Base-by-base conservation (phyloP, 257 asterid species). In the Ophiorrhiza pumila region DNA sequence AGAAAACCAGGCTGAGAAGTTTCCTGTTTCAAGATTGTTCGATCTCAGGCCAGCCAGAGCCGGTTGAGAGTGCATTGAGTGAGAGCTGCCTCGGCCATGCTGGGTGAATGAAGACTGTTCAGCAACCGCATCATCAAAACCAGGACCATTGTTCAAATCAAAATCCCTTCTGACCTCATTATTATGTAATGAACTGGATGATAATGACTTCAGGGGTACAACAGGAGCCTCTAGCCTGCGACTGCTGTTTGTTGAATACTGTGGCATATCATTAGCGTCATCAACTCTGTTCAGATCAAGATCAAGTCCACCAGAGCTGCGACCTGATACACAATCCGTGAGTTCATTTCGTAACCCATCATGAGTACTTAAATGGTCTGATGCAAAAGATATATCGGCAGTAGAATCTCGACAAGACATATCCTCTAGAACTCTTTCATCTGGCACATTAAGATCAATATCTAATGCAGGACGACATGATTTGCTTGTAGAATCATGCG, bases 1-100 rank as follows among this genome's bases (percentile, higher is more conserved):
- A 27, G 95, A 75, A 76, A 90, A 84, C 97, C 95, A 90, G 71
- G 97, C 83, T 29, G 97, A 80, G 84, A 84, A 87, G 74, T 58
- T 89, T 56, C 87, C 89, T 18, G 84, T 59, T 25, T 80, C 92
- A 9, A 80, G 79, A 76, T 72, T 80, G 79, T 71, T 84, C 69
- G 81, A 58, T 75, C 88, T 76, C 47, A 78, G 80, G 71, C 91
- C 86, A 46, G 84, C 53, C 68, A 82, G 45, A 64, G 90, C 83
- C 62, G 77, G 79, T 45, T 85, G 97, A 29, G 89, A 61, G 55
- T 83, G 75, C 72, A 80, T 20, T 2, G 69, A 59, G n/a, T 59
- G 71, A 0, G 77, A 59, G 80, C 75, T 81, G 53, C 73, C 84
- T 69, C 84, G 80, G 61, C 67, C 57, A 68, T 71, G 79, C 29